A percentile compares a stretch with the other conserved stretches of the same genome.
phyloP scores from a whole-genome alignment of 176 grass and related monocot species.

The Dactylis glomerata region DNA sequence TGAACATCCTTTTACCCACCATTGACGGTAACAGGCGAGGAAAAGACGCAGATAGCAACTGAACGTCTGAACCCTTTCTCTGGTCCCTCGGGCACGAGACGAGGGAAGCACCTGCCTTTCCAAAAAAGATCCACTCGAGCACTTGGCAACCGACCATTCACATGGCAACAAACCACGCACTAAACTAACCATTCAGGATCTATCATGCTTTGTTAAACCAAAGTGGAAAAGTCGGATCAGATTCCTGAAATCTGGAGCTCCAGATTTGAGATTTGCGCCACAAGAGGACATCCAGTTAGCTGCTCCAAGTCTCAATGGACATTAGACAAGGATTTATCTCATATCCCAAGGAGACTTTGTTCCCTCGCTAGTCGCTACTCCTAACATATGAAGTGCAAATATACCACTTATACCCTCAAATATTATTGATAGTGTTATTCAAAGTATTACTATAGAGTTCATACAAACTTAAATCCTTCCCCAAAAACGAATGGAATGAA shows the following conservation, averaged over 20 bases:
- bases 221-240: slow-evolving; percentile 20
- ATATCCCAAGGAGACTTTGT: neutral
- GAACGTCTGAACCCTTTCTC: neutral
- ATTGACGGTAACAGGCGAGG: neutral
- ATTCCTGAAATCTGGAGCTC: slow-evolving; percentile 34
- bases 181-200: slow-evolving; percentile 18
- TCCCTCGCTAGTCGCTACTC: neutral
- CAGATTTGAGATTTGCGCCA: slow-evolving; percentile 42
- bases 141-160: slow-evolving; percentile 29
- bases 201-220: slow-evolving; percentile 16
- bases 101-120: neutral
- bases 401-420: neutral
- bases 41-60: slow-evolving; percentile 12
- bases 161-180: slow-evolving; percentile 14
- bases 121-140: slow-evolving; percentile 7
- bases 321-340: neutral
- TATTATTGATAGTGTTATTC: neutral
- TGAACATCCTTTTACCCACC: neutral
- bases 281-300: slow-evolving; percentile 15
- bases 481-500: slow-evolving; percentile 35
- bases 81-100: slow-evolving; percentile 10
- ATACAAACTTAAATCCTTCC: neutral
- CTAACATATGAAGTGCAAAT: neutral
- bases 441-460: neutral
- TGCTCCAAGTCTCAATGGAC: neutral